These are phyloP conservation scores for Spathaspora hagerdaliae DNA, from an alignment of 805 yeast species.

Conservation along the genomic window DNA sequence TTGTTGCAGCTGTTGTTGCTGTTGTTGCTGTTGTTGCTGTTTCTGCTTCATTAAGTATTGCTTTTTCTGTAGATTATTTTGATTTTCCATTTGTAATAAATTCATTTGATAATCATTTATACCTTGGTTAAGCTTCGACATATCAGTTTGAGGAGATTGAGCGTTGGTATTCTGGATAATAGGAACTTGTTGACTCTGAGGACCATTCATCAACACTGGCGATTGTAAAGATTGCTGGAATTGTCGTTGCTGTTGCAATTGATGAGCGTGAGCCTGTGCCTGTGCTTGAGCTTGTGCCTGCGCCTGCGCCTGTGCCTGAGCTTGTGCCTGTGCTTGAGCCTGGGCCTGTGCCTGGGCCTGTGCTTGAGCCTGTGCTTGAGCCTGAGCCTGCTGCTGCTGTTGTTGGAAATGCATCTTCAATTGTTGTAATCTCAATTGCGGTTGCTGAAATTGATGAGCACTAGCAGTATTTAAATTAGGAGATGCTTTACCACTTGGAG, in stretches of 20 bases:
- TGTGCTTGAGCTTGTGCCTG: neutral
- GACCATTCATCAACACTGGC: slow-evolving; percentile 11
- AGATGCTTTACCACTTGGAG: slow-evolving; percentile 1
- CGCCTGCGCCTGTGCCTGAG: neutral
- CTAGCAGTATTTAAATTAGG: neutral
- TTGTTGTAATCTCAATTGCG: slow-evolving; percentile 21
- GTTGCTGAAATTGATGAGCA: slow-evolving; percentile 17
- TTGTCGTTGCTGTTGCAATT: slow-evolving; percentile 3
- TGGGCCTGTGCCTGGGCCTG: neutral
- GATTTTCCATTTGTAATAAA: slow-evolving; percentile 15
- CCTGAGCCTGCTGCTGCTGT: slow-evolving; percentile 13
- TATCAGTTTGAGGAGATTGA: neutral
- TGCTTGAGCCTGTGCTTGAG: neutral
- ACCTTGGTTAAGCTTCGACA: slow-evolving; percentile 8
- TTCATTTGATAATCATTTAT: slow-evolving; percentile 20
- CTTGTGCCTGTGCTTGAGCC: neutral
- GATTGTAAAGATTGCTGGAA: slow-evolving; percentile 8
- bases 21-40: slow-evolving; percentile 7
- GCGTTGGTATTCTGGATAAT: slow-evolving; percentile 2
- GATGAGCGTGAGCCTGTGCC: neutral
- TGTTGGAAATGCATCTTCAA: slow-evolving; percentile 20
- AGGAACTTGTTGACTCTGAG: slow-evolving; percentile 3
- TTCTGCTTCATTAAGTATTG: slow-evolving; percentile 17
- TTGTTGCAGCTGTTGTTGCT: slow-evolving; percentile 5
- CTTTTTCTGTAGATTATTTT: slow-evolving; percentile 16